Evolutionary conservation across 768 basidiomycete species (phyloP).

Genomic region (Lentinula boryana): DNA sequence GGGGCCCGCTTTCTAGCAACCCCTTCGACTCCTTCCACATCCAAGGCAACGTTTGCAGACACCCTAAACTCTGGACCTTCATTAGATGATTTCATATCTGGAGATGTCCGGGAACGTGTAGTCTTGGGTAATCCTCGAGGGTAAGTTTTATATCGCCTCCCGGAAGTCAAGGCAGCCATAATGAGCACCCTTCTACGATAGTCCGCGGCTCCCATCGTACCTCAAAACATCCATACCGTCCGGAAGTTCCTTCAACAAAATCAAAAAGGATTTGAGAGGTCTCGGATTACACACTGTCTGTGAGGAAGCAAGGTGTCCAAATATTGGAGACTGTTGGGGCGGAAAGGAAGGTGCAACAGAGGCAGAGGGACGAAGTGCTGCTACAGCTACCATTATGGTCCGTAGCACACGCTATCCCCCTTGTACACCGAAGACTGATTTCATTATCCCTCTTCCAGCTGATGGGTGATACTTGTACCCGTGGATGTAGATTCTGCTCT

Average conservation of each 20-base stretch:
- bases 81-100: slow-evolving; percentile 79
- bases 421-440: not conserved
- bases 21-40: slow-evolving; percentile 28
- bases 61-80: slow-evolving; percentile 61
- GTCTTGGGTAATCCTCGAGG: slow-evolving; percentile 66
- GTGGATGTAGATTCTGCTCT: slow-evolving; percentile 96
- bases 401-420: slow-evolving; percentile 11
- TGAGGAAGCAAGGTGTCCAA: slow-evolving; percentile 97
- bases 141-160: slow-evolving; percentile 31
- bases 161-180: not conserved
- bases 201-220: slow-evolving; percentile 81
- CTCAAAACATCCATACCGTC: slow-evolving; percentile 92
- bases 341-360: slow-evolving; percentile 64
- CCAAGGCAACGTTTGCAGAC: slow-evolving; percentile 42
- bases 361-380: slow-evolving; percentile 69
- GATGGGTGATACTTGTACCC: slow-evolving; percentile 98
- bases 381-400: slow-evolving; percentile 99
- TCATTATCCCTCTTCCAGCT: slow-evolving; percentile 43
- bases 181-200: slow-evolving; percentile 21
- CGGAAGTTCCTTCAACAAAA: slow-evolving; percentile 81
- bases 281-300: slow-evolving; percentile 93
- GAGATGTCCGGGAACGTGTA: slow-evolving; percentile 48
- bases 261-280: slow-evolving; percentile 93
- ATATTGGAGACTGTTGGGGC: slow-evolving; percentile 99
- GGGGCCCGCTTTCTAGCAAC: slow-evolving; percentile 42